Conservation (phyloP, 192 early-diverging fungal genomes). For the Umbelopsis ramanniana region DNA sequence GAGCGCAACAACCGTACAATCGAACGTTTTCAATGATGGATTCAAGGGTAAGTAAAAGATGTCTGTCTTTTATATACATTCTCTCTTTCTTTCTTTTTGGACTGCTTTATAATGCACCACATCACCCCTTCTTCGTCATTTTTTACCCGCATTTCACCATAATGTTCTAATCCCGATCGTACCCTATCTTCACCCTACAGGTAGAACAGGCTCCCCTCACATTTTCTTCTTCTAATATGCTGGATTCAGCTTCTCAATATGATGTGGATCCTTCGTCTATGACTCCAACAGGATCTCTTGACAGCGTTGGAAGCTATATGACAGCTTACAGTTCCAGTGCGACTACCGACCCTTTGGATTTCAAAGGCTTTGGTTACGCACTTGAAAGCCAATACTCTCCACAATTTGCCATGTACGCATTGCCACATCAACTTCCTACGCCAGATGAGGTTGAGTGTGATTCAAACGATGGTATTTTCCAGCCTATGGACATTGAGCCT, state of each 20-base stretch:
- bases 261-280: constrained; percentile 10
- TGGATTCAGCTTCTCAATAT: not conserved
- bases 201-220: not conserved
- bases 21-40: not conserved
- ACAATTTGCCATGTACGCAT: constrained; percentile 8
- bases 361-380: constrained; percentile 19
- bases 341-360: constrained; percentile 13
- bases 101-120: not conserved
- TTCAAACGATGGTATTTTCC: not conserved
- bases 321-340: constrained; percentile 8
- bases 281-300: constrained; percentile 2
- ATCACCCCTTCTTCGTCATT: constrained; percentile 21
- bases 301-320: constrained; percentile 14
- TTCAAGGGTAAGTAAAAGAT: not conserved
- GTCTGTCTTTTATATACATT: not conserved
- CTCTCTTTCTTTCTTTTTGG: not conserved
- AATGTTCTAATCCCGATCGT: constrained; percentile 24
- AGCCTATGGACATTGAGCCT: constrained; percentile 10
- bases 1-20: not conserved
- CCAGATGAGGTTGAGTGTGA: constrained; percentile 1
- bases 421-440: constrained; percentile 14
- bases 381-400: constrained; percentile 17
- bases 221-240: constrained; percentile 6
- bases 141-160: constrained; percentile 23
- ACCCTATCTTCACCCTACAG: constrained; percentile 16